phyloP scores from a whole-genome alignment of 331 rosid species.

The Saraca asoca region DNA sequence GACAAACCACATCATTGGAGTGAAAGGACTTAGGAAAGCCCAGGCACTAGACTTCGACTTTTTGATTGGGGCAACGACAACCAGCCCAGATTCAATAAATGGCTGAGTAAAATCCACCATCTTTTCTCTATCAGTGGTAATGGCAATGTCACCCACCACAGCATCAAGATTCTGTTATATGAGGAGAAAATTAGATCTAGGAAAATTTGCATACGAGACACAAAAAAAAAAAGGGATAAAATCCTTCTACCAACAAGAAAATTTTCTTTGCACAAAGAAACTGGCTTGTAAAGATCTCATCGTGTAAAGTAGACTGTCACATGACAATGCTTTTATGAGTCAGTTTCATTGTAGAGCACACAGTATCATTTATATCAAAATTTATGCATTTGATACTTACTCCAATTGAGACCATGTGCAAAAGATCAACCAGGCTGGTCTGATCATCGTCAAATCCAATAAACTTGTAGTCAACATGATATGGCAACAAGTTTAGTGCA shows the following conservation, averaged over 20 bases:
- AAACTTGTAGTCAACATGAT: slow-evolving; percentile 48
- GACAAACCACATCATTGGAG: slow-evolving; percentile 39
- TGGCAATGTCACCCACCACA: slow-evolving; percentile 49
- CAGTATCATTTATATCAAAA: too few species aligned
- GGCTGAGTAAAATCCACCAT: slow-evolving; percentile 59
- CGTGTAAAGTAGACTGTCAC: too few species aligned
- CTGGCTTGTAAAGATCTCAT: too few species aligned
- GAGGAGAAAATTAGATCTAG: not conserved
- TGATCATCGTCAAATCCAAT: slow-evolving; percentile 44
- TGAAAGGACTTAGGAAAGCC: slow-evolving; percentile 52
- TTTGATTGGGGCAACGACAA: slow-evolving; percentile 44
- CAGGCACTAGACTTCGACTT: slow-evolving; percentile 39
- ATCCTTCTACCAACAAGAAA: too few species aligned
- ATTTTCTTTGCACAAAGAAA: too few species aligned
- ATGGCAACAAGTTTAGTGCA: slow-evolving; percentile 53
- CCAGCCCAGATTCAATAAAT: slow-evolving; percentile 52
- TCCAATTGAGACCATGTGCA: slow-evolving; percentile 48
- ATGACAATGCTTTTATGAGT: too few species aligned
- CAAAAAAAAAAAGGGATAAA: not conserved
- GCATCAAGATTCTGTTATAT: slow-evolving; percentile 40
- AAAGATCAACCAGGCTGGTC: slow-evolving; percentile 46
- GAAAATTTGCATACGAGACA: too few species aligned
- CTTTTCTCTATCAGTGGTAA: slow-evolving; percentile 43
- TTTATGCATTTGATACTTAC: slow-evolving; percentile 37
- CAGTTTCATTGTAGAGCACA: too few species aligned